Evolutionary conservation across 768 basidiomycete species (phyloP), one percentile per base, ranked within the genome.

Genomic region (Paxillus involutus): DNA sequence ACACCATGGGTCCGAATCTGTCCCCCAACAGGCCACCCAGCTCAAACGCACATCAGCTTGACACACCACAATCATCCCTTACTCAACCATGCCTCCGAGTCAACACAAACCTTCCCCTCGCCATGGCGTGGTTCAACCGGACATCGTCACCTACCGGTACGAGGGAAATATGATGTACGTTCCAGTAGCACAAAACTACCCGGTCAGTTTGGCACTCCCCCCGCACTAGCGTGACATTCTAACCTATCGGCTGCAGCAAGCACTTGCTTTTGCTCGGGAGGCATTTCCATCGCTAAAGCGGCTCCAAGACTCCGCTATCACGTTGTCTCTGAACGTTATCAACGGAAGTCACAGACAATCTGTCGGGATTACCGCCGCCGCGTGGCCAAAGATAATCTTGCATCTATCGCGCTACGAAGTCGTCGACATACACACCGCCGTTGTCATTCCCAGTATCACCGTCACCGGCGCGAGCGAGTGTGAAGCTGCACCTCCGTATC

Each of bases 101-200:
- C 40, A 29, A 29, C 46, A 13, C n/a, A 64, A 39, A 44, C 0
- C 32, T n/a, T 6, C 30, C 2, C 6, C 52, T 12, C 30, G 41
- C n/a, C 14, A n/a, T 14, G 8, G 8, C 26, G 14, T 13, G 24
- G 13, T 16, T 1, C 17, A 43, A 3, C 35, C 49, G 6, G 79
- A 82, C 37, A 71, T 83, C 49, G 66, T 84, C 53, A 83, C 78
- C 16, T 84, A 83, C 53, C 76, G 79, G 26, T 68, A 70, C 6
- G 62, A 72, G 0, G 62, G 68, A 8, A 60, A 74, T 26, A 68
- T 82, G n/a, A 78, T 83, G 14, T 83, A 81, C 43, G 83, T 85
- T 1, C 74, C 72, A 1, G 76, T 75, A 0, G 72, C 77, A 10
- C 49, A 63, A 32, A 63, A 67, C 42, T 82, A 81, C 52, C 60